Evolutionary conservation across 176 grass and related monocot species (phyloP), one percentile per base, ranked within the genome.

Genomic region (Poa annua): DNA sequence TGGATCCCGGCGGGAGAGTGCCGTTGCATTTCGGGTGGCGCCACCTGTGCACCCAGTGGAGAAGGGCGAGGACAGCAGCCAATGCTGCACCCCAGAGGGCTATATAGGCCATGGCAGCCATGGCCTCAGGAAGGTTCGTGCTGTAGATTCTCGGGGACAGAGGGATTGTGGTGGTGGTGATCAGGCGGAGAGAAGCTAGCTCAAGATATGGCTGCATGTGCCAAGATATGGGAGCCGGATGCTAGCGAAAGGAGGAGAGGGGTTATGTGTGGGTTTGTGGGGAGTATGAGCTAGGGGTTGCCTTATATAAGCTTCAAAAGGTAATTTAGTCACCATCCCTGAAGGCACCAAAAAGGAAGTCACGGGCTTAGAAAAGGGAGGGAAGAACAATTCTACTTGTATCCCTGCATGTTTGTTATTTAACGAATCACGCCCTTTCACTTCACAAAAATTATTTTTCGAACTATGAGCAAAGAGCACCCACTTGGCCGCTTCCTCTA

Each of bases 1-100:
- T 81, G 48, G 92, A 94, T 20, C 92, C 92, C 60, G 92, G 92
- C 29, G 92, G 92, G 15, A 94, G 92, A 62, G 20, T 80, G 60
- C 89, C 92, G 11, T 62, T 85, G 2, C 69, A 91, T 60, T 70
- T 87, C 21, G 89, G 92, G 65, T 91, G 78, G 74, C 84, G 79
- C 92, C 92, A 94, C 49, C 76, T 66, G 79, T 94, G 83, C 7
- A 60, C 56, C 65, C 64, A 91, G 25, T 39, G 84, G 81, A 89
- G 48, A 0, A 94, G 53, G 7, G 84, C 75, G 53, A 48, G 57
- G 24, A 67, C 14, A 33, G 20, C 0, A 9, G 76, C 19, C 75
- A 83, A 86, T 86, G 72, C 85, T 66, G 66, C 65, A 9, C 63
- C 63, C 7, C 42, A 82, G 36, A 87, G 72, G 11, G 76, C 76